Evolutionary conservation across 2,329 filamentous ascomycete genomes (phyloP).

Genomic region (Pseudogymnoascus sp.): DNA sequence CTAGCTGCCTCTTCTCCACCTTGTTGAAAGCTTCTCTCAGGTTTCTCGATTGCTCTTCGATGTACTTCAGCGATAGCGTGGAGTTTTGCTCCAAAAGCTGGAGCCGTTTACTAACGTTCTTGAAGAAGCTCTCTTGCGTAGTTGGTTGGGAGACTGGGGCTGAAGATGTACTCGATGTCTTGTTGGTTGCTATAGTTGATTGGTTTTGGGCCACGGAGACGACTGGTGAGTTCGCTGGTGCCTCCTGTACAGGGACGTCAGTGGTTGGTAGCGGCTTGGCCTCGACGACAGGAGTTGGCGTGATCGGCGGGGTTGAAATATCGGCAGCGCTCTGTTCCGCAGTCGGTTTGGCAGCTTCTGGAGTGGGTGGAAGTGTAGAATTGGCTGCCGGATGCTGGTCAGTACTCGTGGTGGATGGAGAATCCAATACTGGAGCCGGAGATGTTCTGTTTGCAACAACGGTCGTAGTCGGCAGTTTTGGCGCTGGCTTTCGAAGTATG

Average conservation of each 20-base stretch:
- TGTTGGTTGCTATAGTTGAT: background rate
- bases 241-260: background rate
- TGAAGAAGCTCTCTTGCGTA: slow-evolving; percentile 97
- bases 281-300: background rate
- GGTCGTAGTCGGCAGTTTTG: background rate
- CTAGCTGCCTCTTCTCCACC: slow-evolving; percentile 77
- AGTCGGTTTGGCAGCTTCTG: background rate
- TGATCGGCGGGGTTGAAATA: background rate
- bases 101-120: slow-evolving; percentile 86
- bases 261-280: background rate
- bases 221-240: background rate
- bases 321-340: background rate
- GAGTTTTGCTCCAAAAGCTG: slow-evolving; percentile 88
- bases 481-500: background rate
- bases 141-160: slow-evolving; percentile 57
- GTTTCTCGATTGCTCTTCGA: slow-evolving; percentile 89
- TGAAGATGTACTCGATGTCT: slow-evolving; percentile 31
- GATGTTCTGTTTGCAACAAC: background rate
- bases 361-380: background rate
- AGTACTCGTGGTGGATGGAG: background rate
- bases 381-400: background rate
- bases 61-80: slow-evolving; percentile 86
- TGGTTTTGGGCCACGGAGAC: background rate
- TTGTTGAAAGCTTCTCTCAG: slow-evolving; percentile 78
- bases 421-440: background rate